Percentiles rank a stretch among this genome's conserved stretches.
These are phyloP conservation scores for Purpureocillium takamizusanense DNA, from an alignment of 2,329 filamentous ascomycete genomes.

Conservation along the genomic window DNA sequence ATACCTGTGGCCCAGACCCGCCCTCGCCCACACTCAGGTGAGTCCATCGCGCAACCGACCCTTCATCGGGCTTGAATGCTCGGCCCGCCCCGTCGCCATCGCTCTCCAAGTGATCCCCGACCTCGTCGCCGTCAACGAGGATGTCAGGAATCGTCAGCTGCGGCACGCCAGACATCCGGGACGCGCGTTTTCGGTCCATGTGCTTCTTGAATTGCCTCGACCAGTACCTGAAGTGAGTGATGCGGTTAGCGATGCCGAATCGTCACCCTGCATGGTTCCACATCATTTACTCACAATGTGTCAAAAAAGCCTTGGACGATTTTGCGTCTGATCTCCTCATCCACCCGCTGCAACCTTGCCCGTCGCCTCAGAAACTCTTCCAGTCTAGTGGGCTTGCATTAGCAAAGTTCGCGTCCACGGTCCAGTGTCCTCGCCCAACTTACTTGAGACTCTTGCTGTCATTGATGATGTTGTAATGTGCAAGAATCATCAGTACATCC, in stretches of 20 bases:
- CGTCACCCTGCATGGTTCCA: background rate
- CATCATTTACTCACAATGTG: slow-evolving; percentile 52
- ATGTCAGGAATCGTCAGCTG: slow-evolving; percentile 84
- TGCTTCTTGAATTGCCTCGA: slow-evolving; percentile 71
- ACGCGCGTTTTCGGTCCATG: slow-evolving; percentile 61
- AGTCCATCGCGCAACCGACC: slow-evolving; percentile 6
- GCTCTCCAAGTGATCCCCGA: slow-evolving; percentile 20
- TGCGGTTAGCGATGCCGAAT: background rate
- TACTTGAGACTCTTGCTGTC: slow-evolving; percentile 90
- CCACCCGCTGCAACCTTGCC: slow-evolving; percentile 82
- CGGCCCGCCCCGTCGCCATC: slow-evolving; percentile 26
- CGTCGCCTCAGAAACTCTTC: slow-evolving; percentile 91
- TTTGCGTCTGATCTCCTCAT: slow-evolving; percentile 86
- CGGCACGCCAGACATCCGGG: slow-evolving; percentile 69
- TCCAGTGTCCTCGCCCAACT: slow-evolving; percentile 13
- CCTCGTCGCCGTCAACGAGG: slow-evolving; percentile 71
- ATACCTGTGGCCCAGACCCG: background rate
- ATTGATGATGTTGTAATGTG: slow-evolving; percentile 97
- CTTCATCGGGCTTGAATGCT: slow-evolving; percentile 22
- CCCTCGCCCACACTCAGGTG: slow-evolving; percentile 8
- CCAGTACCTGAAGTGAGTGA: slow-evolving; percentile 61
- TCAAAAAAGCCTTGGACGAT: slow-evolving; percentile 94
- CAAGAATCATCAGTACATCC: slow-evolving; percentile 85
- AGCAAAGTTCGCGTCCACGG: too few relatives aligned
- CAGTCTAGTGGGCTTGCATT: slow-evolving; percentile 40